These are phyloP conservation scores for Phytophthora citricola DNA, from an alignment of 352 stramenopile species.

Conservation along the genomic window DNA sequence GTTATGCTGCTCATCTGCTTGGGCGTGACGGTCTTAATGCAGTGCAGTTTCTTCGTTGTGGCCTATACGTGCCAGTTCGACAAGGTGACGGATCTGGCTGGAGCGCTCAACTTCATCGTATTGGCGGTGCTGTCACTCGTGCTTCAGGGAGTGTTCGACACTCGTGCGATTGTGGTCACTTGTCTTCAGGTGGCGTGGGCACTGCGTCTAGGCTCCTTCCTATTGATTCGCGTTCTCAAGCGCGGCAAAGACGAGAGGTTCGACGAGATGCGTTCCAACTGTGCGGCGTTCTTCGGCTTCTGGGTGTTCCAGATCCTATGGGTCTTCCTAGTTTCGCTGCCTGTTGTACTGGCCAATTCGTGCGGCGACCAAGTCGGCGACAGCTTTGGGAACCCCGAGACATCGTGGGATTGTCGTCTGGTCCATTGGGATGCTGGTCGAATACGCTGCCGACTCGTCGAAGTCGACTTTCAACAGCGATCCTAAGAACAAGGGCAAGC, in stretches of 20 bases:
- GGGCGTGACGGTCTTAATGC: constrained; percentile 56
- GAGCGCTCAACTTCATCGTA: constrained; percentile 66
- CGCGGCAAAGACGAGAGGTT: constrained; percentile 81
- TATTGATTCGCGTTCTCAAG: constrained; percentile 71
- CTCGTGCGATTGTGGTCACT: constrained; percentile 57
- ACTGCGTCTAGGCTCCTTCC: constrained; percentile 67
- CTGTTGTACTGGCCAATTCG: constrained; percentile 70
- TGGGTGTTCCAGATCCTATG: constrained; percentile 88
- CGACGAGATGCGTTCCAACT: constrained; percentile 75
- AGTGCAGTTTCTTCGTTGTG: constrained; percentile 67
- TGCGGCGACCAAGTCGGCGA: constrained; percentile 27
- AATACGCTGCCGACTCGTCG: constrained; percentile 64
- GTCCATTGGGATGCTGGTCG: constrained; percentile 58
- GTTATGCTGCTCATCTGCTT: constrained; percentile 57
- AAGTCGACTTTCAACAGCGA: constrained; percentile 70
- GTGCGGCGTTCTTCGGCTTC: constrained; percentile 71
- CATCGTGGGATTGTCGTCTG: constrained; percentile 56
- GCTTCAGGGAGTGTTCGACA: constrained; percentile 49
- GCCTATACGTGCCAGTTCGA: constrained; percentile 70
- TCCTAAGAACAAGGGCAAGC: constrained; percentile 53
- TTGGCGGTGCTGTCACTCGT: constrained; percentile 59
- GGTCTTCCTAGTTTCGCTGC: constrained; percentile 78
- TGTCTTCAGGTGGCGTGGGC: constrained; percentile 62
- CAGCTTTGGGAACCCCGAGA: constrained; percentile 49
- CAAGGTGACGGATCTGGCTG: constrained; percentile 72